phyloP scores from a whole-genome alignment of 2,329 filamentous ascomycete species.

The Cryphonectria nitschkei region DNA sequence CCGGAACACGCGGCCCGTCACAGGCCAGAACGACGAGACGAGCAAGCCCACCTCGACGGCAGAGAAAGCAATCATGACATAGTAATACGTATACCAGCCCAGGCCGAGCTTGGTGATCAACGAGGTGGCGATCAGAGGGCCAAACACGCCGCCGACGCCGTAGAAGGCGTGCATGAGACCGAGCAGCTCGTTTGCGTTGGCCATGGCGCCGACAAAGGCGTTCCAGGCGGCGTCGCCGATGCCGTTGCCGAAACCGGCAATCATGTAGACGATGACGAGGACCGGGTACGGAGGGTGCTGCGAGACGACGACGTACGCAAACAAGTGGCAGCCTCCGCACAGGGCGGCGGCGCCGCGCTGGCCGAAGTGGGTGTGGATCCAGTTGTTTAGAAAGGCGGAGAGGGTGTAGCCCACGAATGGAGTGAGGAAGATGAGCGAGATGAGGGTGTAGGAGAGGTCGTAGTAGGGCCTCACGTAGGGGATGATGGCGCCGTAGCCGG shows the following conservation, averaged over 20 bases:
- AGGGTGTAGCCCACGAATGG: conserved; percentile 51
- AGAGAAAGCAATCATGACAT: conserved; percentile 62
- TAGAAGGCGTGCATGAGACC: conserved; percentile 72
- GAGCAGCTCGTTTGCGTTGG: conserved; percentile 69
- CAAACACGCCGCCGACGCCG: conserved; percentile 67
- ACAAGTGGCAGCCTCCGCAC: conserved; percentile 61
- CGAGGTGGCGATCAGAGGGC: conserved; percentile 71
- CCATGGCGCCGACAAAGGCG: conserved; percentile 65
- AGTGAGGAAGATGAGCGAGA: conserved; percentile 53
- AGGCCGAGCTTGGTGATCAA: conserved; percentile 66
- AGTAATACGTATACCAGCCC: conserved; percentile 75
- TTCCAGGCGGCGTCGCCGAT: conserved; percentile 62
- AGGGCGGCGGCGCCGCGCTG: conserved; percentile 71
- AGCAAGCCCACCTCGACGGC: conserved; percentile 57
- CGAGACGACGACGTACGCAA: conserved; percentile 66
- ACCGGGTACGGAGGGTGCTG: conserved; percentile 71
- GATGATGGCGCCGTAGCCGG: conserved; percentile 52
- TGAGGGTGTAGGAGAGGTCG: conserved; percentile 48
- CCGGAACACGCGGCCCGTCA: conserved; percentile 58
- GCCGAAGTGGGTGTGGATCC: conserved; percentile 49
- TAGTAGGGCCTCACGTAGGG: conserved; percentile 40
- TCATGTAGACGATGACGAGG: conserved; percentile 65
- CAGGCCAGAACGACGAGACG: conserved; percentile 60
- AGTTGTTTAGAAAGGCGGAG: conserved; percentile 49
- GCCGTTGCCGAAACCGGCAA: conserved; percentile 74